phyloP scores from a whole-genome alignment of 768 basidiomycete genomes.

The Neoboletus brunneissimus region DNA sequence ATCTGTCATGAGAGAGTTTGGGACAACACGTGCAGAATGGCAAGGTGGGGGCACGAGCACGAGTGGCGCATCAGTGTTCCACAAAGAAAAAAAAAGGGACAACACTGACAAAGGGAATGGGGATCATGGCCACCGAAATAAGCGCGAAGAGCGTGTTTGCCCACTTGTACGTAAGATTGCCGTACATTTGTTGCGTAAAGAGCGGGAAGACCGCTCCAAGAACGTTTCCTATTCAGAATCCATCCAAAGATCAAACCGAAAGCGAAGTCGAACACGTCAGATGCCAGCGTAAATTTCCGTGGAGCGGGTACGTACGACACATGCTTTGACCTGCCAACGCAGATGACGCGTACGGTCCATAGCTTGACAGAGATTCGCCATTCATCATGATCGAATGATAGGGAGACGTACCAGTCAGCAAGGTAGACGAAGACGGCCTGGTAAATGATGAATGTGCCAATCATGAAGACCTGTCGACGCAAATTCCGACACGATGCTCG shows the following conservation, averaged over 20 bases:
- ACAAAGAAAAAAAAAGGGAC: neutral
- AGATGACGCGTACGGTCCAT: conserved; percentile 63
- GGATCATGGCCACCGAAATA: conserved; percentile 52
- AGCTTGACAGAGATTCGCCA: conserved; percentile 29
- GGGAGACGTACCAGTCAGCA: conserved; percentile 52
- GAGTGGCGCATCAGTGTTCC: neutral
- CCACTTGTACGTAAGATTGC: conserved; percentile 54
- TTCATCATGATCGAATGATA: neutral
- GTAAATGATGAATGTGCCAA: conserved; percentile 53
- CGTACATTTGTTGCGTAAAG: conserved; percentile 61
- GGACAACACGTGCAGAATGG: too few relatives aligned
- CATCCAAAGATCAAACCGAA: conserved; percentile 3
- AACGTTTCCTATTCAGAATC: conserved; percentile 42
- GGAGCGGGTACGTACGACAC: conserved; percentile 39
- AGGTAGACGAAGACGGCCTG: conserved; percentile 59
- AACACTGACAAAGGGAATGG: conserved; percentile 55
- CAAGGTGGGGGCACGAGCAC: neutral
- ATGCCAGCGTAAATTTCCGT: neutral
- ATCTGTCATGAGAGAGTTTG: conserved; percentile 16
- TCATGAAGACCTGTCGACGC: conserved; percentile 44
- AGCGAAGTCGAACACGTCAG: conserved; percentile 19
- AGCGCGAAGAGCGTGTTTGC: conserved; percentile 56
- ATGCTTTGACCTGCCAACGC: conserved; percentile 68
- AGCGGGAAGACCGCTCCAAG: conserved; percentile 55
- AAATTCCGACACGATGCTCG: conserved; percentile 1